Evolutionary conservation across 805 yeast species (phyloP), one percentile per base, ranked within the genome.

Genomic region (Scheffersomyces lignosus): DNA sequence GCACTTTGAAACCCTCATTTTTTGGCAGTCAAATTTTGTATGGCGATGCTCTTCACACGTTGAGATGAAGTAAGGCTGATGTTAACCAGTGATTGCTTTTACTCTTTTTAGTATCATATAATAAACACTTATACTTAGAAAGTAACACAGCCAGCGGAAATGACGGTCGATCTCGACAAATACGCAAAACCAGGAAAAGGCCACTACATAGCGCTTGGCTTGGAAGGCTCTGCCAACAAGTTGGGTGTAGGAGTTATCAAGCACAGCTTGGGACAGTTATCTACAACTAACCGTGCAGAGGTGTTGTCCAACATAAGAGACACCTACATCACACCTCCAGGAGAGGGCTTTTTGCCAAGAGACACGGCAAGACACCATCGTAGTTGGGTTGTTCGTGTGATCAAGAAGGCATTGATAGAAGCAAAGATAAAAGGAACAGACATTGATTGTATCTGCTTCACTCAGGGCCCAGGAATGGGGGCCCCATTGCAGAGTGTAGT

Each of bases 381-480:
- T 29, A 87, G 88, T 61, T 91, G 96, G 96, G 95, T 83, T 15
- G 90, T 87, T 1, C 63, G 97, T 39, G 62, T 90, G 15, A 78
- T 88, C 26, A 80, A 79, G 49, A 52, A 53, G 20, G 84, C 98
- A 0, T 52, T 93, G 28, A 57, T 58, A 2, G 90, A 82, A 28
- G 83, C 95, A 1, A 59, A 64, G 0, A 52, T 87, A 4, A 47
- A 51, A 1, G 68, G 73, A 4, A 41, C 48, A 6, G 85, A 85
- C 31, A 53, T 83, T 4, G 90, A 85, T 60, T 82, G 86, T 33
- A 85, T 93, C 33, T 88, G 96, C 59, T 93, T 93, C 59, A 93
- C 99, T 1, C 95, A 86, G 62, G 99, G 99, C 4, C 99, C 99
- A 0, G 99, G 99, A 1, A 93, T 93, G 98, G 99, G 99, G 2